Evolutionary conservation across 495 filamentous ascomycete species (phyloP).

Genomic region (Immersiella caudata): DNA sequence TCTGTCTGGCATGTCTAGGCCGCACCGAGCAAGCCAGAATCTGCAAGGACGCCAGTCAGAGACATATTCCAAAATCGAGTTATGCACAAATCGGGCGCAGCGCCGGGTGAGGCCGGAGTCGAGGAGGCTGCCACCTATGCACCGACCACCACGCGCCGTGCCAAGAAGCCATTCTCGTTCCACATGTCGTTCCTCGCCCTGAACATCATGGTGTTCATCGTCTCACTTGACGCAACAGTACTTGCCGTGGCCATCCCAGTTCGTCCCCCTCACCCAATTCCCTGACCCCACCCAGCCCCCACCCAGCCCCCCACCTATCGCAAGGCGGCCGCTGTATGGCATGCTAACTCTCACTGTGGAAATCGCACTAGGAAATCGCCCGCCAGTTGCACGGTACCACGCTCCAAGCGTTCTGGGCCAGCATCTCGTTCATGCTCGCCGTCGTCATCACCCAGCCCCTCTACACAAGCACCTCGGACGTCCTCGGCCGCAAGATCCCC

Average conservation of each 20-base stretch:
- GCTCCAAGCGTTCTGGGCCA: constrained; percentile 63
- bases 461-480: constrained; percentile 56
- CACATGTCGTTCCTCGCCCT: constrained; percentile 7
- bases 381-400: constrained; percentile 53
- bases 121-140: too few species aligned
- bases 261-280: not conserved
- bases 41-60: too few species aligned
- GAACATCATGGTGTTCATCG: constrained; percentile 11
- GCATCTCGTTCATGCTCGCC: constrained; percentile 57
- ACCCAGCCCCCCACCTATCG: too few species aligned
- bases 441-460: constrained; percentile 51
- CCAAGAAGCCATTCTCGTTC: constrained; percentile 5
- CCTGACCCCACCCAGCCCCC: too few species aligned
- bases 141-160: not conserved
- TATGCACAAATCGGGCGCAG: too few species aligned
- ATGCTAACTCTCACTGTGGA: too few species aligned
- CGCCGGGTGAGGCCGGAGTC: too few species aligned
- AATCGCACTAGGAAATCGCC: constrained; percentile 30
- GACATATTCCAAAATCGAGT: too few species aligned
- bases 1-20: too few species aligned
- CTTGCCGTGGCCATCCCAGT: constrained; percentile 26
- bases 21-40: too few species aligned
- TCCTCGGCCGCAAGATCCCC: constrained; percentile 74
- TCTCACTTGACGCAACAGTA: constrained; percentile 22
- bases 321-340: too few species aligned